Evolutionary conservation across 164 flowering plant species (phyloP).

Genomic region (Vitis rupestris): DNA sequence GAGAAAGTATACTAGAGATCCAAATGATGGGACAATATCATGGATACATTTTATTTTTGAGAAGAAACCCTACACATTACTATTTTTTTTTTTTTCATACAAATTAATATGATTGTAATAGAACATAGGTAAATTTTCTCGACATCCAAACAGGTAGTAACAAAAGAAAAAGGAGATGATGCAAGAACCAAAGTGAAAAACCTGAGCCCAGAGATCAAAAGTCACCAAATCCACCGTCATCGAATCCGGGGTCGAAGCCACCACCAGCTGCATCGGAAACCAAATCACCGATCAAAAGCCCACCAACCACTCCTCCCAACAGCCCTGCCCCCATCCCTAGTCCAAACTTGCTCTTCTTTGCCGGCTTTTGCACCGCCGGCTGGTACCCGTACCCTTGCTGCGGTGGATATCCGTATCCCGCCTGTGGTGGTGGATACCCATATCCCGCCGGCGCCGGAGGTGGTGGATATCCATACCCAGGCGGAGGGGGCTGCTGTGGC

Average conservation of each 20-base stretch:
- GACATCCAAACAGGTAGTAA: no score
- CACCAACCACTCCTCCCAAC: constrained; percentile 72
- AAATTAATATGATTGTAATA: no score
- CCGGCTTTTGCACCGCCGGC: constrained; percentile 29
- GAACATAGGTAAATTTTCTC: no score
- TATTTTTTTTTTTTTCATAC: no score
- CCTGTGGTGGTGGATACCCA: constrained; percentile 20
- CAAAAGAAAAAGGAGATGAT: background rate
- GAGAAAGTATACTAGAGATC: no score
- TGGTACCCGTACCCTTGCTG: constrained; percentile 22
- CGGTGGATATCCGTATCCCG: constrained; percentile 12
- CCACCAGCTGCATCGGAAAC: constrained; percentile 38
- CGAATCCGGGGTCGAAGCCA: constrained; percentile 15
- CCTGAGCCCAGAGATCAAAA: constrained; percentile 20
- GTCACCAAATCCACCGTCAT: constrained; percentile 40
- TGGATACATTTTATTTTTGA: no score
- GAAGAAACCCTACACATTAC: no score
- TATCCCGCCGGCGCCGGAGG: constrained; percentile 10
- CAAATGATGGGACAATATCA: no score
- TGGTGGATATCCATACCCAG: constrained; percentile 12
- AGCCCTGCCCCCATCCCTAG: constrained; percentile 80
- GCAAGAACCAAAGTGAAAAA: background rate
- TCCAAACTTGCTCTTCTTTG: constrained; percentile 50
- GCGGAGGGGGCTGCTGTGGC: constrained; percentile 18
- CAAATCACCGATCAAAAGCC: constrained; percentile 72